Base-by-base conservation (phyloP, 1,284 basidiomycete species). In the Mycena sp. region DNA sequence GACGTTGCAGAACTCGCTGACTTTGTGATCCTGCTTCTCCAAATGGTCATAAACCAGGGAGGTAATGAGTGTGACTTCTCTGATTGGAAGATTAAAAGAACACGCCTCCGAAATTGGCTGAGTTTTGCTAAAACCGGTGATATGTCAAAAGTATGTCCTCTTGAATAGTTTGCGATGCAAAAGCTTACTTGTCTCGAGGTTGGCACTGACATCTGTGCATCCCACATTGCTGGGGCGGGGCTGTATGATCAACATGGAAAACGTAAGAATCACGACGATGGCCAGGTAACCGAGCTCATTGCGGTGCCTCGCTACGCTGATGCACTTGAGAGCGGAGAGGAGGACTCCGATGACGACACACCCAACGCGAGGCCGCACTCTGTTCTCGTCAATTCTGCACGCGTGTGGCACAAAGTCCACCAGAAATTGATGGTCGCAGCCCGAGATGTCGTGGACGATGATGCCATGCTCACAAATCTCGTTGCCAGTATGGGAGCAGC, bases 121-220 rank as follows among this genome's bases (percentile, higher is more conserved):
- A 19, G 23, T 17, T 32, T 60, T 30, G 11, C 6, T 5, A 53
- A 53, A 40, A 29, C 49, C 12, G 50, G 23, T 26, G 51, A 60
- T n/a, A 53, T 60, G 58, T 35, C 58, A 17, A 60, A 60, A 37
- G 58, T 60, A 30, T 19, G 48, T 53, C 7, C 30, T 35, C 32
- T 35, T 7, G 32, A 35, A 35, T 35, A 19, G 17, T 23, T 16
- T 23, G 25, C 17, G n/a, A n/a, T n/a, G n/a, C 21, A 10, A 19
- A 25, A 19, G n/a, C 26, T 38, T 32, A 23, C 32, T 23, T 54
- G 21, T 21, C 17, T 32, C 9, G 7, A 23, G 51, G 28, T 54
- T 16, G n/a, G n/a, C 21, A 14, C 51, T n/a, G 21, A 38, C 21
- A n/a, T 54, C 21, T 14, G 32, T 17, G 16, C 21, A 19, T 19